A percentile compares a stretch with the other conserved stretches of the same genome.
Evolutionary conservation across 2,329 filamentous ascomycete genomes (phyloP).

Genomic region (Anthostomella pinea): DNA sequence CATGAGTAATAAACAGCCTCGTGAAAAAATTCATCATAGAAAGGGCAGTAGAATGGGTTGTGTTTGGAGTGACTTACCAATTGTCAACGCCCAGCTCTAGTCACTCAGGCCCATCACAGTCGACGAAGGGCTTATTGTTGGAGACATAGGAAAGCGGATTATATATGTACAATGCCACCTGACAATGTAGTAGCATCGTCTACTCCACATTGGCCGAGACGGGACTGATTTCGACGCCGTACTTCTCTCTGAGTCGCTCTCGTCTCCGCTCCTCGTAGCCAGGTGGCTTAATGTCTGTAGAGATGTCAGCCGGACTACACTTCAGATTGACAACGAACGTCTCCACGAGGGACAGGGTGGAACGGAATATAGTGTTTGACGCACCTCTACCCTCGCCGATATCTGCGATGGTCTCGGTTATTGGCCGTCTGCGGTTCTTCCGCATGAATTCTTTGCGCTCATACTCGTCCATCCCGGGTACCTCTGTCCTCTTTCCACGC

Average conservation of each 20-base stretch:
- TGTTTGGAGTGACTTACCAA: slow-evolving; percentile 18
- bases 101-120: too few species aligned
- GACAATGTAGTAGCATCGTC: slow-evolving; percentile 7
- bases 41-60: slow-evolving; percentile 3
- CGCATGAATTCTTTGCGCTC: slow-evolving; percentile 72
- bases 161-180: slow-evolving; percentile 25
- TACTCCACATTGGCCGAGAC: slow-evolving; percentile 51
- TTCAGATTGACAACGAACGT: slow-evolving; percentile 1
- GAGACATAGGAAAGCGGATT: slow-evolving; percentile 19
- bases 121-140: too few species aligned
- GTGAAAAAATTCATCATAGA: slow-evolving; percentile 34
- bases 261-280: slow-evolving; percentile 83
- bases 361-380: slow-evolving; percentile 22
- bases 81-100: background rate
- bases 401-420: slow-evolving; percentile 76
- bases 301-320: slow-evolving; percentile 1
- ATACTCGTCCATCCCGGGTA: slow-evolving; percentile 65
- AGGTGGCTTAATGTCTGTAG: slow-evolving; percentile 70
- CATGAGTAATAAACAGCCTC: slow-evolving; percentile 39
- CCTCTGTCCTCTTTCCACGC: slow-evolving; percentile 44
- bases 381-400: slow-evolving; percentile 85
- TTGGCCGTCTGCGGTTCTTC: slow-evolving; percentile 69
- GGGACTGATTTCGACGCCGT: slow-evolving; percentile 78
- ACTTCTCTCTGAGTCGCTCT: slow-evolving; percentile 79
- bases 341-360: too few species aligned